Percentiles rank a stretch among this genome's conserved stretches.
Evolutionary conservation across 495 filamentous ascomycete genomes (phyloP).

Genomic region (Aspergillus funiculosus): DNA sequence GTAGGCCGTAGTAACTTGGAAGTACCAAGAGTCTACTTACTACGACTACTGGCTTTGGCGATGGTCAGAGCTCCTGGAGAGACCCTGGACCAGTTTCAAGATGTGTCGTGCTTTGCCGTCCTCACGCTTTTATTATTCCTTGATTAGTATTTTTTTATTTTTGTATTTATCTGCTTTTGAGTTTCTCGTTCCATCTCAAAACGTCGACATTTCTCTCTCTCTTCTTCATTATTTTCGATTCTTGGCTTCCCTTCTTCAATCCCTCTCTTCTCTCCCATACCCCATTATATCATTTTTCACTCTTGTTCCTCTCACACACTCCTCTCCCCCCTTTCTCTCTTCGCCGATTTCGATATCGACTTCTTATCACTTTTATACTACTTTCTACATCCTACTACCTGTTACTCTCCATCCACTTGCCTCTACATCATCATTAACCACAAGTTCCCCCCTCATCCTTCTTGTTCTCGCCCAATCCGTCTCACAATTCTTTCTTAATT

Average conservation of each 20-base stretch:
- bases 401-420: not conserved
- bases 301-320: not conserved
- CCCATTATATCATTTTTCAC: constrained; percentile 5
- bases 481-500: constrained; percentile 6
- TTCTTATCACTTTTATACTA: not conserved
- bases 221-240: constrained; percentile 3
- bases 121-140: constrained; percentile 9
- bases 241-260: not conserved
- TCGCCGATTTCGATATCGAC: not conserved
- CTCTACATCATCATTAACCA: not conserved
- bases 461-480: not conserved
- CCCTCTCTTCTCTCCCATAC: not conserved
- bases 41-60: constrained; percentile 6
- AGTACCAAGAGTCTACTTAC: no score
- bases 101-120: constrained; percentile 10
- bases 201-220: constrained; percentile 6
- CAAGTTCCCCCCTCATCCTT: no score
- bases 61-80: constrained; percentile 27
- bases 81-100: constrained; percentile 29
- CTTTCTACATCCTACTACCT: no score
- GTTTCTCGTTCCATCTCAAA: no score
- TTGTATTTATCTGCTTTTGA: no score
- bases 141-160: no score
- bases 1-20: no score
- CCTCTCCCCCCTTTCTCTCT: not conserved